These are phyloP conservation scores for Gonium pectorale DNA, from an alignment of 139 green algal species.

Conservation along the genomic window DNA sequence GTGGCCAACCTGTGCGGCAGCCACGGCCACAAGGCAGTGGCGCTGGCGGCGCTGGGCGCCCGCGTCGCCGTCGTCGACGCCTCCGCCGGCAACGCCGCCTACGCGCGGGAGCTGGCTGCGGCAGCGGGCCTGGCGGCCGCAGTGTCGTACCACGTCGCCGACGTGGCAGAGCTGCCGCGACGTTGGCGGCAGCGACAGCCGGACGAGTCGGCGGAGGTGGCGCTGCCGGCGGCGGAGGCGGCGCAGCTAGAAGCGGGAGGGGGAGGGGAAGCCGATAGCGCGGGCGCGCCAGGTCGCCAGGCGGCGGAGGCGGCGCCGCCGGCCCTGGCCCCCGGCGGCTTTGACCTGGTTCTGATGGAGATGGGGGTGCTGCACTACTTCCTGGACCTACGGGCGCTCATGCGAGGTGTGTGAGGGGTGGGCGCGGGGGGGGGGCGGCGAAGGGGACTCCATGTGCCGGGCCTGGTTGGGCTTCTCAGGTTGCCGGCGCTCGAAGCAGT, in stretches of 20 bases:
- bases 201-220: background rate
- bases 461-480: too few relatives aligned
- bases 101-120: constrained; percentile 10
- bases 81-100: constrained; percentile 9
- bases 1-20: constrained; percentile 29
- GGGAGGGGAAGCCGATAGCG: background rate
- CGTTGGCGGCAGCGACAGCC: background rate
- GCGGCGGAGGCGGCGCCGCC: background rate
- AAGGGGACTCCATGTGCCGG: background rate
- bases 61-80: background rate
- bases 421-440: background rate
- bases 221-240: background rate
- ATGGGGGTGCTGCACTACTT: constrained; percentile 66
- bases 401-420: background rate
- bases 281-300: too few relatives aligned
- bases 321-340: background rate
- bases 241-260: background rate
- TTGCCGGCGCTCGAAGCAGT: too few relatives aligned
- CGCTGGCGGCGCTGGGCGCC: constrained; percentile 35
- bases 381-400: constrained; percentile 48
- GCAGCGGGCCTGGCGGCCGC: background rate
- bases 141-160: constrained; percentile 18
- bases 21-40: constrained; percentile 35
- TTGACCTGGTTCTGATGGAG: constrained; percentile 49
- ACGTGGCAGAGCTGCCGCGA: constrained; percentile 9